Conservation (phyloP, 371 early-diverging fungal genomes). For the Gilbertella persicaria region DNA sequence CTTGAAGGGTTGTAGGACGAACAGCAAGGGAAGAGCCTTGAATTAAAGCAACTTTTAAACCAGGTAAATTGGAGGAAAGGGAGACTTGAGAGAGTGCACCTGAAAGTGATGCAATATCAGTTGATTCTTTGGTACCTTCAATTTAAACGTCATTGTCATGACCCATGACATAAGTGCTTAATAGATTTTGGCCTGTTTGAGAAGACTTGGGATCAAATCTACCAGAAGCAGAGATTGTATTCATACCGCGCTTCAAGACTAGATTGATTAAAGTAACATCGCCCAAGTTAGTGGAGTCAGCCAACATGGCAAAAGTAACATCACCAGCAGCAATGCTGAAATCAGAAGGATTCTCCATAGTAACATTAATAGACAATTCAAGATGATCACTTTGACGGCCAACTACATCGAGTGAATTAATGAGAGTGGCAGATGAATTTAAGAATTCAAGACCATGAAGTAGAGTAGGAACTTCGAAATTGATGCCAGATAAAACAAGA, state of each 20-base stretch:
- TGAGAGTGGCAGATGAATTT: conserved; percentile 57
- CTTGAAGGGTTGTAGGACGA: conserved; percentile 39
- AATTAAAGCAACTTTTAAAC: conserved; percentile 49
- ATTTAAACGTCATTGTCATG: conserved; percentile 50
- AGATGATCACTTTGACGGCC: conserved; percentile 54
- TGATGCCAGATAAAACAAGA: conserved; percentile 56
- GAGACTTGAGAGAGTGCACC: conserved; percentile 47
- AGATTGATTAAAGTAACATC: conserved; percentile 50
- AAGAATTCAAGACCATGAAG: conserved; percentile 64
- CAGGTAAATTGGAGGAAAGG: conserved; percentile 54
- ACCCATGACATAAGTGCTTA: conserved; percentile 59
- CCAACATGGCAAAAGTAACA: conserved; percentile 47
- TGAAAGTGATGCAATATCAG: conserved; percentile 48
- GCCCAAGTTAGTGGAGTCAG: conserved; percentile 47
- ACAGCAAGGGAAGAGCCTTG: conserved; percentile 51
- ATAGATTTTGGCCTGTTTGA: conserved; percentile 47
- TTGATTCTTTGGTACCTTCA: conserved; percentile 47
- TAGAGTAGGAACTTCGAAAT: conserved; percentile 56
- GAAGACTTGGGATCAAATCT: conserved; percentile 55
- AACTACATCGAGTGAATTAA: conserved; percentile 59
- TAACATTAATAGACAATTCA: conserved; percentile 52
- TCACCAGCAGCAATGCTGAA: conserved; percentile 61
- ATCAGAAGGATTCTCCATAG: conserved; percentile 62
- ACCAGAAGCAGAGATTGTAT: conserved; percentile 45
- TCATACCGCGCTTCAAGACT: conserved; percentile 49